Evolutionary conservation across 2,329 filamentous ascomycete genomes (phyloP).

Genomic region (Pestalotiopsis sp.): DNA sequence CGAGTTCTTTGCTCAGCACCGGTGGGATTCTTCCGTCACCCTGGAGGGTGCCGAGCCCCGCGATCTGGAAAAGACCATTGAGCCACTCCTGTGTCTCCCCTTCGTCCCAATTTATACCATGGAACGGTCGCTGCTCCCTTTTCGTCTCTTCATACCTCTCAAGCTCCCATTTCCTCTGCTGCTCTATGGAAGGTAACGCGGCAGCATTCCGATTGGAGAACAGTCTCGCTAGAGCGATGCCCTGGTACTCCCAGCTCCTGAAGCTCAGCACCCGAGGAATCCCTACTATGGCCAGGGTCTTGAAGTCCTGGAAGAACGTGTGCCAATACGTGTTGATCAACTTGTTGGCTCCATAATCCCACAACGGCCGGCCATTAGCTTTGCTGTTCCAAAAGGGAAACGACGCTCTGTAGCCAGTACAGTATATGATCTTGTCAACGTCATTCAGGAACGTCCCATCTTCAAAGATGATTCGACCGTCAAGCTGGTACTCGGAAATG

Average conservation of each 20-base stretch:
- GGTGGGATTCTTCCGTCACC: constrained; percentile 52
- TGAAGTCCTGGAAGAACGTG: constrained; percentile 52
- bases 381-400: constrained; percentile 52
- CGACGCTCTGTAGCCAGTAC: constrained; percentile 45
- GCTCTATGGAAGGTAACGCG: constrained; percentile 38
- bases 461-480: constrained; percentile 45
- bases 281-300: constrained; percentile 53
- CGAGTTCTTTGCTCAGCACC: constrained; percentile 41
- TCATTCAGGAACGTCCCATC: constrained; percentile 38
- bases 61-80: constrained; percentile 46
- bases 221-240: constrained; percentile 52
- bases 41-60: constrained; percentile 49
- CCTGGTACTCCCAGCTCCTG: constrained; percentile 59
- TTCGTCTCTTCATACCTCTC: constrained; percentile 34
- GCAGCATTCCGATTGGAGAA: constrained; percentile 44
- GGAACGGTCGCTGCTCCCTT: constrained; percentile 45
- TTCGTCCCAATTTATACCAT: constrained; percentile 54
- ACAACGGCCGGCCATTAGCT: constrained; percentile 49
- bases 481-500: constrained; percentile 44
- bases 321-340: constrained; percentile 52
- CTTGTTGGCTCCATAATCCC: constrained; percentile 48
- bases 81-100: constrained; percentile 54
- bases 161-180: constrained; percentile 50
- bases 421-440: constrained; percentile 44
- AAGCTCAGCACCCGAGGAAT: constrained; percentile 55